Base-by-base conservation (phyloP, 2,329 filamentous ascomycete species). In the Claviceps pazoutovae region DNA sequence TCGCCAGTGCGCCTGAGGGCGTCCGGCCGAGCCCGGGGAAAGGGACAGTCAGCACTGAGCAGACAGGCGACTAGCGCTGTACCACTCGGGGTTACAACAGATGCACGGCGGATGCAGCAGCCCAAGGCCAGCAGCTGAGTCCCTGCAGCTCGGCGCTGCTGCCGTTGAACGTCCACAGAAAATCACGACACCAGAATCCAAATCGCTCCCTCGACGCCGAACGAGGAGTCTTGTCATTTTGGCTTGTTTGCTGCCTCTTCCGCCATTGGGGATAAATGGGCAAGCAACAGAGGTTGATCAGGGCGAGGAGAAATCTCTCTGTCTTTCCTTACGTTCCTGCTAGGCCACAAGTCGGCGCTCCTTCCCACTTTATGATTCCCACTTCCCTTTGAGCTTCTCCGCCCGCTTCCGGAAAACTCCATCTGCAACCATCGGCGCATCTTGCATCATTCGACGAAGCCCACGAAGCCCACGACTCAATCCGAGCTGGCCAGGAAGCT, bases 381-480 rank as follows among this genome's bases (percentile, higher is more conserved):
- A 46, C 44, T n/a, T 45, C 30, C 38, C 30, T 26, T 8, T 23
- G 5, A 7, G 13, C 21, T 19, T 16, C 19, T 17, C 42, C 36
- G 34, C 45, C 38, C n/a, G 13, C 21, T 45, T 48, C 16, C 51
- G 69, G 56, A 69, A 61, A 54, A 62, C 79, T 55, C 70, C 73
- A 53, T 71, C 75, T 55, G 70, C 73, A 50, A 68, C 72, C 34
- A 62, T 62, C 48, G 55, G 57, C 52, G 62, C 59, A 50, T 62
- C 60, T 38, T 53, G 65, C 51, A 57, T 63, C 55, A 66, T 66
- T 57, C 75, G 75, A 55, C 84, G 84, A 64, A 72, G 74, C 57
- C 72, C 74, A 55, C 84, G 84, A 64, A 72, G 74, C 57, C 72
- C 74, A 51, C 73, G 78, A 63, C 75, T 74, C 52, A 80, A 84